A percentile compares a stretch with the other conserved stretches of the same genome.
These are phyloP conservation scores for Forsythia viridissima DNA, from an alignment of 257 asterid genomes.

Conservation along the genomic window DNA sequence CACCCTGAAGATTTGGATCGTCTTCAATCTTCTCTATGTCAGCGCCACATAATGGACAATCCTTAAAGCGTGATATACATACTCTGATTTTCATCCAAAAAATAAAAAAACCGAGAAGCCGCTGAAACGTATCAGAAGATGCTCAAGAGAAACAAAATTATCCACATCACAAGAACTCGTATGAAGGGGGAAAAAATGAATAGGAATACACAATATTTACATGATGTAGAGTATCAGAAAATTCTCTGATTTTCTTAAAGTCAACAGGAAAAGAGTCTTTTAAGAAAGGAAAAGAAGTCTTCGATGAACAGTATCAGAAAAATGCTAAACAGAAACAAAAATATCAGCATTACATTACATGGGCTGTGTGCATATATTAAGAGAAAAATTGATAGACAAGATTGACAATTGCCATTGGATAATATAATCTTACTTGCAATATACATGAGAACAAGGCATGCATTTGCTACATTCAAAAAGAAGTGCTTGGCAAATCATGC, in stretches of 20 bases:
- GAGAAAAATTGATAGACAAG: not conserved
- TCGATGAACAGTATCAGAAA: not conserved
- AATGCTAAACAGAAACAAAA: not conserved
- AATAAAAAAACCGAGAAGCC: constrained; percentile 6
- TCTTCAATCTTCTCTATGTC: constrained; percentile 93
- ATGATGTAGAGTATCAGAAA: not conserved
- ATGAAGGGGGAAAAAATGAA: not conserved
- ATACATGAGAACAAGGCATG: constrained; percentile 86
- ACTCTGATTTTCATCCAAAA: constrained; percentile 47
- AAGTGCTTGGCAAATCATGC: constrained; percentile 92
- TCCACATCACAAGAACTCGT: constrained; percentile 9
- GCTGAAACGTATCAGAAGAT: not conserved
- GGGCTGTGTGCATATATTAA: not conserved
- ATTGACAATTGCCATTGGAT: not conserved
- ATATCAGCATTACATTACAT: not conserved
- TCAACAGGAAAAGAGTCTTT: no score
- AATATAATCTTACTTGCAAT: constrained; percentile 74
- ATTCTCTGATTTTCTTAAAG: not conserved
- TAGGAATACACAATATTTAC: not conserved
- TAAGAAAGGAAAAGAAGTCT: not conserved
- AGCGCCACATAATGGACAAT: constrained; percentile 97
- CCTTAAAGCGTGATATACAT: constrained; percentile 81
- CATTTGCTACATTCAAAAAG: constrained; percentile 88
- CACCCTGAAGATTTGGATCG: constrained; percentile 72
- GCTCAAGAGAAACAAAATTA: not conserved